Base-by-base conservation (phyloP, 371 early-diverging fungal species). In the Apophysomyces sp. region DNA sequence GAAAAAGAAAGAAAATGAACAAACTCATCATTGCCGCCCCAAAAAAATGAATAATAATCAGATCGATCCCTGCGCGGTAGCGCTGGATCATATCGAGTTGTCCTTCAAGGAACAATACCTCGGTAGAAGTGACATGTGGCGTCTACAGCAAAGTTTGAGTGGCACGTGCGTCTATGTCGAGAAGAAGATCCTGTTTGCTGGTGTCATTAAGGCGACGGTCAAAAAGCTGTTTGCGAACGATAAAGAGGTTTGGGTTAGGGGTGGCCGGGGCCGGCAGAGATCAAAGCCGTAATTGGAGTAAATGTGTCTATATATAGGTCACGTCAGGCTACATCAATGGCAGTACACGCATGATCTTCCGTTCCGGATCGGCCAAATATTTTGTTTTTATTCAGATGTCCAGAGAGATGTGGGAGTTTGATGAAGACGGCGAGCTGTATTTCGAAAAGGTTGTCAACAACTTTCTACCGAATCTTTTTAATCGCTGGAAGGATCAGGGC, bases 351-450 rank as follows among this genome's bases (percentile, higher is more conserved):
- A 78, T 90, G 57, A 91, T 97, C n/a, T 97, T 94, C 63, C 81
- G 98, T 26, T 97, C 98, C 7, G 95, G 95, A 62, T 94, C 97
- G 0, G 95, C 97, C 4, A 92, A 94, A 60, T 92, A 88, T 63
- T 95, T 94, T 73, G 78, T 98, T 13, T 93, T 97, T 68, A 86
- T 98, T 31, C 98, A 98, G 74, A 91, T 98, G 92, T 92, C 92
- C 28, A 86, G 87, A 37, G 98, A 98, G 77, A 95, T 97, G 95
- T 94, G 94, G 93, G 92, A 95, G 39, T 97, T 96, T 78, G 96
- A 94, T 57, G 96, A 97, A 63, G 97, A 97, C 67, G 97, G 97
- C 4, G 94, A 96, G 61, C 79, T 96, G 21, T 94, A 89, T 67
- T 93, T 90, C 72, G 97, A 95, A 74, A 94, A 93, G 71, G 92